Evolutionary conservation across 768 basidiomycete genomes (phyloP).

Genomic region (Pleurotus tuber-regium): DNA sequence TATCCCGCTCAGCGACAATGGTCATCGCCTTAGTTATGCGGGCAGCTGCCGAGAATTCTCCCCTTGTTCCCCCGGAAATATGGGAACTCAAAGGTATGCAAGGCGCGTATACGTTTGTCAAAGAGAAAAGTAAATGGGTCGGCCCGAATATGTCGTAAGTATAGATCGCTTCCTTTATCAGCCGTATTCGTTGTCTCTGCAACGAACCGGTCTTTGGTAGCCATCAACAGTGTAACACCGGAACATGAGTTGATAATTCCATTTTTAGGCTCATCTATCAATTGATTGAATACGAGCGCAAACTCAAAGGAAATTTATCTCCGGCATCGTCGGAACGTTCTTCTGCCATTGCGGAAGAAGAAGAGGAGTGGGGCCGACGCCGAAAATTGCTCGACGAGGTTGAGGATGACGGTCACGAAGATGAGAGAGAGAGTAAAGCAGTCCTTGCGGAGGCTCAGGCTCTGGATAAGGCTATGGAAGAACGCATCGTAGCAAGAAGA

Average conservation of each 20-base stretch:
- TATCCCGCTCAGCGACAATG: constrained; percentile 87
- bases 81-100: constrained; percentile 87
- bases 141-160: constrained; percentile 96
- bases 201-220: constrained; percentile 8
- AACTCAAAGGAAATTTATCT: constrained; percentile 52
- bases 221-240: background rate
- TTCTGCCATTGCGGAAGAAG: constrained; percentile 56
- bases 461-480: constrained; percentile 86
- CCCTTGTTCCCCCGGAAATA: constrained; percentile 69
- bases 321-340: constrained; percentile 54
- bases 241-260: constrained; percentile 20
- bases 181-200: constrained; percentile 10
- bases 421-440: constrained; percentile 52
- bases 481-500: constrained; percentile 74
- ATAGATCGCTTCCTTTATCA: constrained; percentile 13
- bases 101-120: constrained; percentile 85
- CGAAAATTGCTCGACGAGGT: constrained; percentile 59
- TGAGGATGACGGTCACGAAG: constrained; percentile 29
- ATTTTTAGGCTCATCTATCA: constrained; percentile 85
- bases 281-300: constrained; percentile 86
- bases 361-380: constrained; percentile 79
- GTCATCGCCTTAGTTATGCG: constrained; percentile 93
- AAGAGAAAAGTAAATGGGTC: constrained; percentile 83
- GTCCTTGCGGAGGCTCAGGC: constrained; percentile 78
- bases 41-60: constrained; percentile 69